Conservation (phyloP, 805 yeast genomes). For the Zygotorulaspora danielsina region DNA sequence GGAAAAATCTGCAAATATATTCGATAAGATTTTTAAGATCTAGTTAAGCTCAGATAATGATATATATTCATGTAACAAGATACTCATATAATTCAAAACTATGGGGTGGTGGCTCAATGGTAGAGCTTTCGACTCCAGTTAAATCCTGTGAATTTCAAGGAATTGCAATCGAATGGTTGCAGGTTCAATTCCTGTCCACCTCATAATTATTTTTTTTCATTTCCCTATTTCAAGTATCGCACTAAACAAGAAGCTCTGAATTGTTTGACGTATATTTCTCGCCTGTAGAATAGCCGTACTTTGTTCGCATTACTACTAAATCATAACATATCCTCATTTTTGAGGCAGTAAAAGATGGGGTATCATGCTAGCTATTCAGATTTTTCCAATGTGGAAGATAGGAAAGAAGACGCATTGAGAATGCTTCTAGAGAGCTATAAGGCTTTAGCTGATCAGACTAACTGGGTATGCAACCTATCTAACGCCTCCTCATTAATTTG, state of each 20-base stretch:
- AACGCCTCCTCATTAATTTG: slow-evolving; percentile 83
- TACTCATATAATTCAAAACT: neutral
- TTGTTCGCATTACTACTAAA: neutral
- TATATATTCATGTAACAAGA: no score
- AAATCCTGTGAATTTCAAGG: slow-evolving; percentile 24
- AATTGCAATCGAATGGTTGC: slow-evolving; percentile 55
- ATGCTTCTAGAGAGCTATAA: slow-evolving; percentile 55
- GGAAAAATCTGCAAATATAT: no score
- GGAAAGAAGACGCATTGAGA: slow-evolving; percentile 51
- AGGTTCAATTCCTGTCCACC: slow-evolving; percentile 68
- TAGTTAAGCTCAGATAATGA: no score
- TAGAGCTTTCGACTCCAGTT: slow-evolving; percentile 56
- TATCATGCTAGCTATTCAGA: slow-evolving; percentile 76
- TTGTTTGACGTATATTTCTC: neutral
- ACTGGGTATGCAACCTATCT: slow-evolving; percentile 88
- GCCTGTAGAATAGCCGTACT: neutral
- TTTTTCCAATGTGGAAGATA: slow-evolving; percentile 40
- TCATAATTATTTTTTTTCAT: slow-evolving; percentile 37
- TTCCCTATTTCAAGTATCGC: neutral
- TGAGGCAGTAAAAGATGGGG: neutral
- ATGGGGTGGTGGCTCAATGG: slow-evolving; percentile 58
- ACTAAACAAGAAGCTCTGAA: neutral
- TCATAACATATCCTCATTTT: neutral
- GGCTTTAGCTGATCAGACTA: slow-evolving; percentile 61
- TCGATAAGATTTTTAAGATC: no score